These are phyloP conservation scores for Solanum megistacrolobum DNA, from an alignment of 257 asterid species.

Conservation along the genomic window DNA sequence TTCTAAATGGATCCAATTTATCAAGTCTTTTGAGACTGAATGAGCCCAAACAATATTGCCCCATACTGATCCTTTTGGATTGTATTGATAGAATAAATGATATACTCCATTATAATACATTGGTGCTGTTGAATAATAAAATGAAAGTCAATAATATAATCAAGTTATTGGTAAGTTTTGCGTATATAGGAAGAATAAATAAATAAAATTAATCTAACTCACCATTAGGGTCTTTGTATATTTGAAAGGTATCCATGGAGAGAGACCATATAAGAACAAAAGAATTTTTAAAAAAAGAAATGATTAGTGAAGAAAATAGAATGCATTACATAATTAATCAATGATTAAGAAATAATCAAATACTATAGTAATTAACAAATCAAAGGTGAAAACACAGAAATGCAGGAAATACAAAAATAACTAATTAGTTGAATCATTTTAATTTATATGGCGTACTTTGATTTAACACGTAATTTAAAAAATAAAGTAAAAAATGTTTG, in stretches of 20 bases:
- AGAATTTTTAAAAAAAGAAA: neutral
- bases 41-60: conserved; percentile 42
- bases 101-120: conserved; percentile 37
- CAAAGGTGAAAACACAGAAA: neutral
- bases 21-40: conserved; percentile 34
- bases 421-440: neutral
- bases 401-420: neutral
- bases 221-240: conserved; percentile 38
- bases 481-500: neutral
- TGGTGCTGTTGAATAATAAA: conserved; percentile 14
- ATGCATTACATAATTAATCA: neutral
- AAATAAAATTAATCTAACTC: neutral
- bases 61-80: conserved; percentile 44
- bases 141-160: neutral
- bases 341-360: neutral
- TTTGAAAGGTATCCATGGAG: neutral
- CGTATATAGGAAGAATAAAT: neutral
- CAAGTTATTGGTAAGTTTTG: neutral
- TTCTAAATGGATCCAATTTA: conserved; percentile 27
- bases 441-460: neutral
- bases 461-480: neutral
- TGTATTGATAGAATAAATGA: conserved; percentile 43
- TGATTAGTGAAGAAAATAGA: neutral
- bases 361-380: neutral
- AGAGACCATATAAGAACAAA: neutral